Evolutionary conservation across 345 rosid genomes (phyloP).

Genomic region (Gossypium ekmanianum): DNA sequence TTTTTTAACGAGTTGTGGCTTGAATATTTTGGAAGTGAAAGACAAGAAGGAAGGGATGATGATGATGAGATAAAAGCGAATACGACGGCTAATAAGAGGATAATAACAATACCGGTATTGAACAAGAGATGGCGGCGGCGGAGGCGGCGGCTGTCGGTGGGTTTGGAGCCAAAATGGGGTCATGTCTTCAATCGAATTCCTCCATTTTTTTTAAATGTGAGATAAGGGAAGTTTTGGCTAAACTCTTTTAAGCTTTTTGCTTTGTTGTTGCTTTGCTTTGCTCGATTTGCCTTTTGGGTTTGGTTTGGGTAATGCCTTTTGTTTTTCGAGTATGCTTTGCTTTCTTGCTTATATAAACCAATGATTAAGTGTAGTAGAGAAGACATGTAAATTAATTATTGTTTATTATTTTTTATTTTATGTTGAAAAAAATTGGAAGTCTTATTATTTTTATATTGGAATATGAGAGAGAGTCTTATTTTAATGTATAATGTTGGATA

Average conservation of each 20-base stretch:
- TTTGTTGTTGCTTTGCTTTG: background rate
- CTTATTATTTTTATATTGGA: background rate
- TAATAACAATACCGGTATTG: slow-evolving; percentile 43
- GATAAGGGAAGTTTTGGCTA: background rate
- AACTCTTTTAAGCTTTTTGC: background rate
- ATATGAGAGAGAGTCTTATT: no score
- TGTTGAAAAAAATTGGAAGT: background rate
- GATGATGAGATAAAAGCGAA: slow-evolving; percentile 34
- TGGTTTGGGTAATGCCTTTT: background rate
- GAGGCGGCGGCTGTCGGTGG: slow-evolving; percentile 27
- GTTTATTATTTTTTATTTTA: background rate
- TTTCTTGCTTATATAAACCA: background rate
- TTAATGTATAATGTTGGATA: no score
- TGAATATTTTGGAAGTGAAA: slow-evolving; percentile 51
- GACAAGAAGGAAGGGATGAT: slow-evolving; percentile 34
- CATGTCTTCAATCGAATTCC: slow-evolving; percentile 43
- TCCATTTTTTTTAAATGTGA: slow-evolving; percentile 30
- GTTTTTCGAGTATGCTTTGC: background rate
- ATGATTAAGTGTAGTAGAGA: background rate
- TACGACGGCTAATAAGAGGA: slow-evolving; percentile 27
- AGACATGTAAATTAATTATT: background rate
- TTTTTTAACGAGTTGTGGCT: slow-evolving; percentile 60
- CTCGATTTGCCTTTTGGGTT: background rate
- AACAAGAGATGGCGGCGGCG: slow-evolving; percentile 36
- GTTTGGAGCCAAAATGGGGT: slow-evolving; percentile 75